Conservation (phyloP, 441 rosid species). For the Syzygium malaccense region DNA sequence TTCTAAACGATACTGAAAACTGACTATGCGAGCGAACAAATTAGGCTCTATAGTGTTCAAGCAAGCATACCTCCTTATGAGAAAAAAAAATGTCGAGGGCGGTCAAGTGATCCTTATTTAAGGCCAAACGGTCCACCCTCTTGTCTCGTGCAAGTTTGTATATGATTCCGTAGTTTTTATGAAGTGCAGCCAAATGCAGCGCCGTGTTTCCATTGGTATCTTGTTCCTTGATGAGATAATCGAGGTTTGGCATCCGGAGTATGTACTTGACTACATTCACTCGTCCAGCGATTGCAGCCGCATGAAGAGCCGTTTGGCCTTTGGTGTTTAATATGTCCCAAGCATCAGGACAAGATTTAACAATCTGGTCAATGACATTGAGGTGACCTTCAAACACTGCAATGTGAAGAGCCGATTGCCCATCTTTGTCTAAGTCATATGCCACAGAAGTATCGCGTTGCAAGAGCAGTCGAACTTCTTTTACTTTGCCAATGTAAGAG, state of each 20-base stretch:
- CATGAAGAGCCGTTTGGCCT: neutral
- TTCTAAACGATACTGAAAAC: neutral
- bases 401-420: neutral
- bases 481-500: fast-evolving
- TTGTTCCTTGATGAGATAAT: neutral
- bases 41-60: too few relatives aligned
- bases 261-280: neutral
- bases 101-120: neutral
- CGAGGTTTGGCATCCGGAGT: neutral
- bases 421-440: neutral
- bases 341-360: neutral
- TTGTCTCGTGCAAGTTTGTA: neutral
- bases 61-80: too few relatives aligned
- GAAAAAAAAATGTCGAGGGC: too few relatives aligned
- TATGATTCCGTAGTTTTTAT: neutral
- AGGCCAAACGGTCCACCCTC: neutral
- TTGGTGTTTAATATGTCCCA: neutral
- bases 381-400: neutral
- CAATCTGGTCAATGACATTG: neutral
- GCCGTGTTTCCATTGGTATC: neutral
- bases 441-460: neutral
- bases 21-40: neutral
- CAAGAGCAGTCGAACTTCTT: neutral
- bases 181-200: neutral
- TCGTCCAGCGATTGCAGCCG: neutral